phyloP scores from a whole-genome alignment of 176 grass and related monocot genomes.

The Bolboschoenus planiculmis region DNA sequence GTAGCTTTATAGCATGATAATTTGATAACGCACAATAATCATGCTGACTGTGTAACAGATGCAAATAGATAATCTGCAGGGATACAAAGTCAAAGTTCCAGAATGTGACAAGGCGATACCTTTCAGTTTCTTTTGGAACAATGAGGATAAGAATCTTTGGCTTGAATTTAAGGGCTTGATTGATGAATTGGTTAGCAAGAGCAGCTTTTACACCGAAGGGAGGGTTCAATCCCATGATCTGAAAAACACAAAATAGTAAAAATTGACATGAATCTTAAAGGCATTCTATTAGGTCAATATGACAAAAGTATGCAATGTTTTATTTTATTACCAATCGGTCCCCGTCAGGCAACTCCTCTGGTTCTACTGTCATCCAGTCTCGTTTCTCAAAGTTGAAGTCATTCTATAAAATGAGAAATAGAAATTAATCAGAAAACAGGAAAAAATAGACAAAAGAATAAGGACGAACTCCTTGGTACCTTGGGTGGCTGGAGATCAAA shows the following conservation, averaged over 20 bases:
- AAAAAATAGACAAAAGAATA: not conserved
- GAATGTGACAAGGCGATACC: slow-evolving; percentile 29
- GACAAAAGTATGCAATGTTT: slow-evolving; percentile 2
- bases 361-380: slow-evolving; percentile 87
- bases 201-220: slow-evolving; percentile 83
- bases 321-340: slow-evolving; percentile 52
- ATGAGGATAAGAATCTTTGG: slow-evolving; percentile 93
- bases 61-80: not conserved
- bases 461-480: slow-evolving; percentile 27
- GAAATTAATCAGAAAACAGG: not conserved
- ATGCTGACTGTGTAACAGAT: not conserved
- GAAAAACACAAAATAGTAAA: not conserved
- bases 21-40: not conserved
- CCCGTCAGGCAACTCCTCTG: slow-evolving; percentile 63
- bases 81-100: not conserved
- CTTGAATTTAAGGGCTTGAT: slow-evolving; percentile 82
- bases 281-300: not conserved
- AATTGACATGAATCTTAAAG: slow-evolving; percentile 11
- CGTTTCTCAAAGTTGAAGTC: slow-evolving; percentile 83
- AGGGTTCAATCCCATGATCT: slow-evolving; percentile 96
- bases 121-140: slow-evolving; percentile 82
- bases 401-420: slow-evolving; percentile 50
- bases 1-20: not conserved
- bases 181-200: slow-evolving; percentile 85
- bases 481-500: slow-evolving; percentile 84